Evolutionary conservation across 1,284 basidiomycete genomes (phyloP).

Genomic region (Ustilago cynodontis): DNA sequence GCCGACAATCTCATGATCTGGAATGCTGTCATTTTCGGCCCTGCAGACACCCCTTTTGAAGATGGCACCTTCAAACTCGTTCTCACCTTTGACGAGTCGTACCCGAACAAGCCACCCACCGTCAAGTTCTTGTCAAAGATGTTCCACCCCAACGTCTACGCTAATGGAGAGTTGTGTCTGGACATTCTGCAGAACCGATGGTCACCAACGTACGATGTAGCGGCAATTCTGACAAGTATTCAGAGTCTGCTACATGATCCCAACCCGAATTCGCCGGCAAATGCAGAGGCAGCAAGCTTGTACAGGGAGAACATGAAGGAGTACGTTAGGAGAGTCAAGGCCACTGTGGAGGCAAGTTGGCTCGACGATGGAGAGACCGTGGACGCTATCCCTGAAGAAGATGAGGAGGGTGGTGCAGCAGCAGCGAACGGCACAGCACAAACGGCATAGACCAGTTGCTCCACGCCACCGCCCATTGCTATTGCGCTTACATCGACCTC

Average conservation of each 20-base stretch:
- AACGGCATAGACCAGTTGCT: neutral
- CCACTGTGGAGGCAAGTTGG: constrained; percentile 71
- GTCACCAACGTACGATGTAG: constrained; percentile 98
- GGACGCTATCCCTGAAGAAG: constrained; percentile 37
- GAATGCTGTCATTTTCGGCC: constrained; percentile 99
- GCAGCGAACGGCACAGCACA: constrained; percentile 10
- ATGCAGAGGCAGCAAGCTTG: constrained; percentile 94
- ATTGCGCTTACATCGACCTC: neutral
- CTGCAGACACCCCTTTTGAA: constrained; percentile 97
- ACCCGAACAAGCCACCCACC: constrained; percentile 96
- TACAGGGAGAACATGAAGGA: constrained; percentile 99
- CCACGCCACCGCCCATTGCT: neutral
- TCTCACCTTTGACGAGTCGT: constrained; percentile 94
- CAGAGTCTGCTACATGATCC: constrained; percentile 96
- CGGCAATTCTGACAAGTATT: constrained; percentile 94
- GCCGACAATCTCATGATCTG: constrained; percentile 99
- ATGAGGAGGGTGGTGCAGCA: constrained; percentile 20
- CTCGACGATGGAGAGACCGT: constrained; percentile 64
- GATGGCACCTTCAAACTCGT: constrained; percentile 98
- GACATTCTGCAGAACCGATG: constrained; percentile 98
- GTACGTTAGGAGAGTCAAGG: constrained; percentile 90
- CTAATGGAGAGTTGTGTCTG: constrained; percentile 95
- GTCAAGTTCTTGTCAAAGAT: constrained; percentile 97
- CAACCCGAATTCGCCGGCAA: constrained; percentile 94
- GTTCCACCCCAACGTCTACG: constrained; percentile 99